A percentile compares a stretch with the other conserved stretches of the same genome.
Evolutionary conservation across 495 filamentous ascomycete species (phyloP).

Genomic region (Neurospora sp.): DNA sequence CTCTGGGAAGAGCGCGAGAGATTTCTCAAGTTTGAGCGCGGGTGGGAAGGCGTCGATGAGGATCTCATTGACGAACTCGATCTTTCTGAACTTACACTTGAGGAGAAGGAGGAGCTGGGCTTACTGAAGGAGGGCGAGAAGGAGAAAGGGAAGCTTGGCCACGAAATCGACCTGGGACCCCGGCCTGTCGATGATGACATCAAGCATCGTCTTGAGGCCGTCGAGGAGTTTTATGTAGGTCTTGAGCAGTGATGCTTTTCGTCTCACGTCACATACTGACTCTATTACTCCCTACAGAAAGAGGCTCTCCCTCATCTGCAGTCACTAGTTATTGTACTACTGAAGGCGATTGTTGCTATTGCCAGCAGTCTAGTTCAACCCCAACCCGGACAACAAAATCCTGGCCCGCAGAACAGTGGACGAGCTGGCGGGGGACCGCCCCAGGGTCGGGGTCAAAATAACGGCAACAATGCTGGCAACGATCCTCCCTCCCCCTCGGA

Average conservation of each 20-base stretch:
- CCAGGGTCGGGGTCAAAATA: conserved; percentile 20
- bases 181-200: conserved; percentile 35
- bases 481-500: conserved; percentile 33
- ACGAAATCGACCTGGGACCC: conserved; percentile 44
- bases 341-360: conserved; percentile 77
- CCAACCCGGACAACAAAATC: conserved; percentile 23
- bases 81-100: conserved; percentile 38
- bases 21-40: conserved; percentile 84
- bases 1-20: conserved; percentile 88
- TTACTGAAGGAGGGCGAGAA: conserved; percentile 21
- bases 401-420: conserved; percentile 16
- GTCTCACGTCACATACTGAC: conserved; percentile 4
- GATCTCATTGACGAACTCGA: conserved; percentile 43
- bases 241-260: background rate
- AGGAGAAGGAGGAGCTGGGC: conserved; percentile 33
- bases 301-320: conserved; percentile 75
- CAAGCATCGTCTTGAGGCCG: conserved; percentile 56
- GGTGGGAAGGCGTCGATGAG: conserved; percentile 54
- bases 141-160: conserved; percentile 15
- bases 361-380: conserved; percentile 51
- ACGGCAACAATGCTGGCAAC: conserved; percentile 19
- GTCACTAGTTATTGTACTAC: conserved; percentile 84
- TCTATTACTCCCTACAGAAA: conserved; percentile 35
- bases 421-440: conserved; percentile 26
- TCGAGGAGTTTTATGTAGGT: conserved; percentile 81